Base-by-base conservation (phyloP, 2,329 filamentous ascomycete species). In the Rhynchosporium secalis region DNA sequence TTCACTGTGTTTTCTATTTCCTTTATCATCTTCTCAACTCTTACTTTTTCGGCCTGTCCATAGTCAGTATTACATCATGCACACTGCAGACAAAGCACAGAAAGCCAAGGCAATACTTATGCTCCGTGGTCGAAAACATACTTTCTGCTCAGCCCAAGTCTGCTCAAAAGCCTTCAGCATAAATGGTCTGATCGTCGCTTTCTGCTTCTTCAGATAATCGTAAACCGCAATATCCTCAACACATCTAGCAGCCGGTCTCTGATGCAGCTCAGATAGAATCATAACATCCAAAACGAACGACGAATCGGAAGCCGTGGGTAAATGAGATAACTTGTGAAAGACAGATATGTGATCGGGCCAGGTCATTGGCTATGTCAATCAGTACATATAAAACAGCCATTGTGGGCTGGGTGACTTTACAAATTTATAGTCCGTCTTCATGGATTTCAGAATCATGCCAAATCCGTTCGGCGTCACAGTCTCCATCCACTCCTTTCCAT, bases 361-460 rank as follows among this genome's bases (percentile, higher is more conserved):
- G 40, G 82, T 88, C 84, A 96, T 88, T 15, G 92, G 91, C 90
- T 92, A 67, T 3, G 7, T 61, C 40, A 55, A 45, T 36, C 12
- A 55, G 46, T 38, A 54, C 38, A 46, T 51, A 40, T 48, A 3
- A 31, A 46, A 13, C 12, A 1, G 52, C 41, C 51, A 45, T n/a
- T 9, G 3, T 12, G 4, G 47, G 51, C 65, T 26, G 36, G 36
- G 26, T 48, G 41, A 43, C 80, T 88, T 67, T 73, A 95, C 91
- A 77, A 96, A 92, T 78, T 96, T 96, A 76, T 89, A 96, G 68
- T 96, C 88, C 0, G 90, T 87, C 69, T 83, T 89, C 68, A 96
- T 92, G 69, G 87, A 91, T 70, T 86, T 84, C 72, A 96, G 76
- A 63, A 96, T 95, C 61, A 96, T 74, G 0, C 93, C 92, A 20